These are phyloP conservation scores for Clohesyomyces aquaticus DNA, from an alignment of 495 filamentous ascomycete genomes.

Conservation along the genomic window DNA sequence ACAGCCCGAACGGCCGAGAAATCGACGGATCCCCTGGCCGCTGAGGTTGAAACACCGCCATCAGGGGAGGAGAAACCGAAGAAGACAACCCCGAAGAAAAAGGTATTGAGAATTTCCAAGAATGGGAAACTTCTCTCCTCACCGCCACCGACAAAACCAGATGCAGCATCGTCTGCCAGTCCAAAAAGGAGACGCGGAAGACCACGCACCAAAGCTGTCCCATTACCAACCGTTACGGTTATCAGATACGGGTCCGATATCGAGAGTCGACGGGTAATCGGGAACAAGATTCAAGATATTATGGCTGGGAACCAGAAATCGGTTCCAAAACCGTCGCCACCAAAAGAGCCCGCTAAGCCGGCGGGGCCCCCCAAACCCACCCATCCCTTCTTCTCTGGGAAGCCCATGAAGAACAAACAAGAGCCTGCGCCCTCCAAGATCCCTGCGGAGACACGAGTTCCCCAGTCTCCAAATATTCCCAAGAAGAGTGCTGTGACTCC, in stretches of 20 bases:
- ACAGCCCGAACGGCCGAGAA: too few relatives aligned
- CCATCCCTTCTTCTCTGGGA: slow-evolving; percentile 79
- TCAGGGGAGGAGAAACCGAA: slow-evolving; percentile 2
- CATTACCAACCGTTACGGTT: slow-evolving; percentile 36
- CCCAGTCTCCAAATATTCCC: slow-evolving; percentile 30
- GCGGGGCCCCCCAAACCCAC: slow-evolving; percentile 60
- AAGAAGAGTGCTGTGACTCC: slow-evolving; percentile 45
- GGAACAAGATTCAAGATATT: slow-evolving; percentile 59
- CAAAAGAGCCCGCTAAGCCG: slow-evolving; percentile 35
- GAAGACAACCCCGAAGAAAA: slow-evolving; percentile 40
- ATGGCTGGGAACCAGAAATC: slow-evolving; percentile 39
- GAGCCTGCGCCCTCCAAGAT: slow-evolving; percentile 19
- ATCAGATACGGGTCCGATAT: slow-evolving; percentile 52
- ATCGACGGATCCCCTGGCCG: neutral
- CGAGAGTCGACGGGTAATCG: slow-evolving; percentile 42
- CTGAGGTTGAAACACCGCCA: neutral
- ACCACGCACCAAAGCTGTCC: slow-evolving; percentile 34
- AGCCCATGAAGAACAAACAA: slow-evolving; percentile 34
- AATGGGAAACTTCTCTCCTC: slow-evolving; percentile 64
- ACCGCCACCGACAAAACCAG: slow-evolving; percentile 43
- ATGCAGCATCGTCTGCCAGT: slow-evolving; percentile 22
- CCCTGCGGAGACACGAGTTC: slow-evolving; percentile 19
- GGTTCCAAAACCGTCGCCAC: neutral
- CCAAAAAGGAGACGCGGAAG: slow-evolving; percentile 40
- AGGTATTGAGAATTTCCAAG: slow-evolving; percentile 57